Percentiles rank a stretch among this genome's conserved stretches.
Conservation (phyloP, 139 green algal genomes). For the Choricystis sp. region DNA sequence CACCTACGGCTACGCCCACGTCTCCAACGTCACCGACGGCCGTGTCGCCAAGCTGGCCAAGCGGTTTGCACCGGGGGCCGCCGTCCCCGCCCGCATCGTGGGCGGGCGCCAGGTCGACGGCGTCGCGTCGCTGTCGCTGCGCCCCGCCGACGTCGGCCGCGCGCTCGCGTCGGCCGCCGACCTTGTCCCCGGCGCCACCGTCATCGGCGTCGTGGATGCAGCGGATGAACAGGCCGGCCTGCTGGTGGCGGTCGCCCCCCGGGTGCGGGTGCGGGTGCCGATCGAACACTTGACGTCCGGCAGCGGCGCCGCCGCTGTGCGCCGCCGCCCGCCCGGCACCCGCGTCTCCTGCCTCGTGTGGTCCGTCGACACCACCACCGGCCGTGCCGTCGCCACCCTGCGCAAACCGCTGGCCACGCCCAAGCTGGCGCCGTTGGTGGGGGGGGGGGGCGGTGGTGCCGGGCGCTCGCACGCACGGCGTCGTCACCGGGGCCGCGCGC, state of each 20-base stretch:
- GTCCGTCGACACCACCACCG: constrained; percentile 24
- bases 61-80: constrained; percentile 31
- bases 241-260: constrained; percentile 33
- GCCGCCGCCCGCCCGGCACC: constrained; percentile 20
- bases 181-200: constrained; percentile 23
- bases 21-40: constrained; percentile 57
- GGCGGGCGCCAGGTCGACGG: constrained; percentile 67
- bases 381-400: constrained; percentile 50
- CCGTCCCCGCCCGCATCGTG: constrained; percentile 51
- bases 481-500: constrained; percentile 64
- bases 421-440: constrained; percentile 45
- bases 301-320: neutral
- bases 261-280: constrained; percentile 19
- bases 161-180: constrained; percentile 3
- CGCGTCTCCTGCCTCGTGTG: constrained; percentile 37
- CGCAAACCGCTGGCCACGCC: constrained; percentile 60
- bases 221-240: constrained; percentile 34
- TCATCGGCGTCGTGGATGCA: constrained; percentile 35
- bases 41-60: constrained; percentile 44
- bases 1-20: constrained; percentile 44
- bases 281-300: neutral
- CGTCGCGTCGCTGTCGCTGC: constrained; percentile 44
- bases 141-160: constrained; percentile 30
- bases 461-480: constrained; percentile 54
- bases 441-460: constrained; percentile 25